phyloP scores from a whole-genome alignment of 1,139 yeast genomes.

The Schwanniomyces etchellsii region DNA sequence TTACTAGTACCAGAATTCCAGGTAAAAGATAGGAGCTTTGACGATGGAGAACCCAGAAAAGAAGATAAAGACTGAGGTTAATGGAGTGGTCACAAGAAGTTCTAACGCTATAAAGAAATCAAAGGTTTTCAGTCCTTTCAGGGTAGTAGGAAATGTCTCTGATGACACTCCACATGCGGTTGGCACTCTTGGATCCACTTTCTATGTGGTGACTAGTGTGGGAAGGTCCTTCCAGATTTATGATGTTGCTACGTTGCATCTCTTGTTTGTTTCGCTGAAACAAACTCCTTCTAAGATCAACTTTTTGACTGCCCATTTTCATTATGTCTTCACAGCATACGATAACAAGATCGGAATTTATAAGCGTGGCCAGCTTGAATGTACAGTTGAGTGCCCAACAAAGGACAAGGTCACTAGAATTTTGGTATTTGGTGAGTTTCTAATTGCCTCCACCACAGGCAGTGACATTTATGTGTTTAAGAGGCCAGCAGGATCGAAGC shows the following conservation, averaged over 20 bases:
- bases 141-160: constrained; percentile 61
- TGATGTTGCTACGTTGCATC: constrained; percentile 83
- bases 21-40: too few species aligned
- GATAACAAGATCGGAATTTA: constrained; percentile 69
- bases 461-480: constrained; percentile 60
- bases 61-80: background rate
- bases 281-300: constrained; percentile 70
- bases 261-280: constrained; percentile 78
- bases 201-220: constrained; percentile 83
- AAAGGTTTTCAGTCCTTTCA: constrained; percentile 39
- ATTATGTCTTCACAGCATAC: constrained; percentile 76
- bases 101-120: constrained; percentile 14
- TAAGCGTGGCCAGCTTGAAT: constrained; percentile 75
- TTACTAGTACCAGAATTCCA: too few species aligned
- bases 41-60: background rate
- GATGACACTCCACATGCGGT: constrained; percentile 81
- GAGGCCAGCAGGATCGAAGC: constrained; percentile 43
- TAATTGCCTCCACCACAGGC: constrained; percentile 54
- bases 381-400: constrained; percentile 37
- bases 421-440: constrained; percentile 71
- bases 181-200: constrained; percentile 84
- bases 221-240: constrained; percentile 89
- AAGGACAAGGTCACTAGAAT: constrained; percentile 41
- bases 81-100: constrained; percentile 1
- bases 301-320: constrained; percentile 74